Conservation (phyloP, 139 green algal species). For the Chlamydomonas sphaeroides region DNA sequence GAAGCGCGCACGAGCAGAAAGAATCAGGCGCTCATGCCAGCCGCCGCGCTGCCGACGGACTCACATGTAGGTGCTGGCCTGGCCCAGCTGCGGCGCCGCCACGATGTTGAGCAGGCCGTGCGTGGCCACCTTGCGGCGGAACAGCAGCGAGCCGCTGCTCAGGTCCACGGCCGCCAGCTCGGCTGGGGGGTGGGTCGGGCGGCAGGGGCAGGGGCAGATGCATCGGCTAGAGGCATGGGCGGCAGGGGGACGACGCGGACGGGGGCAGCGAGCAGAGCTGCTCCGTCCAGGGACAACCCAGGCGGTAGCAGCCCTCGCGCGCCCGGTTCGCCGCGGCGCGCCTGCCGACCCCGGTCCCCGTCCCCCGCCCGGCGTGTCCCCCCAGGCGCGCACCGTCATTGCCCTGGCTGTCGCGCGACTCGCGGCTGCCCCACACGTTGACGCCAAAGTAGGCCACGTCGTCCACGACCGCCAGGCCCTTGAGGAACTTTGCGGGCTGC, state of each 20-base stretch:
- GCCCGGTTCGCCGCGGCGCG: too few species aligned
- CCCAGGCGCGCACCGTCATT: constrained; percentile 22
- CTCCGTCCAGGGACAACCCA: too few species aligned
- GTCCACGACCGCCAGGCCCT: constrained; percentile 79
- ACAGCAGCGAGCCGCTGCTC: constrained; percentile 60
- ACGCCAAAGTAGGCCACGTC: constrained; percentile 85
- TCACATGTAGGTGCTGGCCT: constrained; percentile 61
- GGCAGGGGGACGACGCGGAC: too few species aligned
- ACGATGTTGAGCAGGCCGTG: constrained; percentile 82
- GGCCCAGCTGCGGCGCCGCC: constrained; percentile 70
- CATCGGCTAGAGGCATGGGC: too few species aligned
- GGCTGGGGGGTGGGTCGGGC: constrained; percentile 6
- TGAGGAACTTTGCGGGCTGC: constrained; percentile 67
- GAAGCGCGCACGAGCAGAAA: too few species aligned
- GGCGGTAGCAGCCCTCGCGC: too few species aligned
- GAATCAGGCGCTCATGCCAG: too few species aligned
- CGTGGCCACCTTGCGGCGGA: constrained; percentile 66
- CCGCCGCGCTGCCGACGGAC: too few species aligned
- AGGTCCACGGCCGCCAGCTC: constrained; percentile 78
- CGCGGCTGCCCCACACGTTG: constrained; percentile 25
- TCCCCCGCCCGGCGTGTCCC: too few species aligned
- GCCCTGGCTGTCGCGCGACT: constrained; percentile 31
- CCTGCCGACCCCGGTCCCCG: too few species aligned
- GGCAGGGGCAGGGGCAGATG: not conserved
- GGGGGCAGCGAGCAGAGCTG: too few species aligned